A percentile compares a stretch with the other conserved stretches of the same genome.
Conservation (phyloP, 345 rosid genomes). For the Eucalyptus tenuipes region DNA sequence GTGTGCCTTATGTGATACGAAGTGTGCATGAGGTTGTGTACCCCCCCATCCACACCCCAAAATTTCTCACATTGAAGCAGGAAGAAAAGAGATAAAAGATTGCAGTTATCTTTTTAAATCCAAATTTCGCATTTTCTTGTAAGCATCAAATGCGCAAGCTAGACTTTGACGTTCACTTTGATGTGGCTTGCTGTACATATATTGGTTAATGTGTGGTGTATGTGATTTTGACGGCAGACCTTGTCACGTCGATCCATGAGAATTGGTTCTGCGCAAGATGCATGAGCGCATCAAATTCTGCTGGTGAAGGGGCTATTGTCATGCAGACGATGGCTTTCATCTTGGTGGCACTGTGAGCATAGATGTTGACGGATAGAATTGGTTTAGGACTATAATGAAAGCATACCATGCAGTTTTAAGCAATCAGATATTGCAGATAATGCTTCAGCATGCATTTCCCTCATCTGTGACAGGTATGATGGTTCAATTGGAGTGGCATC, state of each 20-base stretch:
- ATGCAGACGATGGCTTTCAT: slow-evolving; percentile 54
- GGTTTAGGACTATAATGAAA: neutral
- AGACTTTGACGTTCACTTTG: neutral
- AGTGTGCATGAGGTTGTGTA: neutral
- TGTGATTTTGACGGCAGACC: slow-evolving; percentile 18
- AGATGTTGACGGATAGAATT: neutral
- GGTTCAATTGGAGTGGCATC: slow-evolving; percentile 72
- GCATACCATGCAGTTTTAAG: neutral
- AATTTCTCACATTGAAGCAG: neutral
- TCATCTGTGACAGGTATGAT: slow-evolving; percentile 36
- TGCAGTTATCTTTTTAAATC: neutral
- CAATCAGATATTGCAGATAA: neutral
- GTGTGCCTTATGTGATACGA: neutral
- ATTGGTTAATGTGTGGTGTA: neutral
- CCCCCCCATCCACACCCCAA: neutral
- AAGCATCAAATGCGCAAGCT: neutral
- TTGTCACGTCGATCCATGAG: slow-evolving; percentile 70
- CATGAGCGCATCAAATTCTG: slow-evolving; percentile 39
- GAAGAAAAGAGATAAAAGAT: neutral
- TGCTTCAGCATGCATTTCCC: neutral
- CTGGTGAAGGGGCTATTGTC: slow-evolving; percentile 83
- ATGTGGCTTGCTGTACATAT: neutral
- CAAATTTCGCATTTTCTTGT: neutral
- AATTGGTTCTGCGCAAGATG: slow-evolving; percentile 80
- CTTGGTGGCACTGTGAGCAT: slow-evolving; percentile 64